Evolutionary conservation across 305 asterid genomes (phyloP), one percentile per base, ranked within the genome.

Genomic region (Coffea humblotiana): DNA sequence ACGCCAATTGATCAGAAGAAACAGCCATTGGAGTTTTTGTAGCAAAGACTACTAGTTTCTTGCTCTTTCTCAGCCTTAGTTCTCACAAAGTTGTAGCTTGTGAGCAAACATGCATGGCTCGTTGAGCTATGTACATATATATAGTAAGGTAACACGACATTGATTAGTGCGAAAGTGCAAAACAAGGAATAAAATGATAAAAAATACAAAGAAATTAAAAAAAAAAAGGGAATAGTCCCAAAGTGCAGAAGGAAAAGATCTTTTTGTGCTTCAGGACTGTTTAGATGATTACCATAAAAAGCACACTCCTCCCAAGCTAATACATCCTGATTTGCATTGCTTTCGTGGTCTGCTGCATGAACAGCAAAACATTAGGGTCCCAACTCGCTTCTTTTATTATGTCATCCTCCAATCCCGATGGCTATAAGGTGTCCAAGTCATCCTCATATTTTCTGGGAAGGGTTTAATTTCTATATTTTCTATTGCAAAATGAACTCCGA

Each of bases 1-100:
- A 87, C 78, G 86, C 86, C 91, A 88, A 81, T 0, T 86, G 83
- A 82, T 56, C 49, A n/a, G 82, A 2, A 71, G 82, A 54, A 27
- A 78, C 10, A 51, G 82, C 77, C 82, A 78, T 78, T 14, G 66
- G 14, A 71, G 23, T 54, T 27, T 45, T 45, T 78, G 35, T 40
- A 27, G 52, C 51, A 29, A 49, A 23, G 56, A 72, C 51, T 71
- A 70, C 14, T 58, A 21, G n/a, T 43, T 52, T 71, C 60, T 69
- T 43, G 70, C 70, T 54, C 70, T 56, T 12, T 78, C 76, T 40
- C 71, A 25, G 7, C 45, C 32, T 69, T 45, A 54, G 48, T 58
- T 45, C 58, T 13, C 65, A 56, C 71, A 25, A 19, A 71, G 72
- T n/a, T 78, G 60, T 78, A 0, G 43, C 43, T 3, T 40, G 71